Percentiles rank a stretch among this genome's conserved stretches.
These are phyloP conservation scores for Gynandropsis gynandra DNA, from an alignment of 345 rosid species.

Conservation along the genomic window DNA sequence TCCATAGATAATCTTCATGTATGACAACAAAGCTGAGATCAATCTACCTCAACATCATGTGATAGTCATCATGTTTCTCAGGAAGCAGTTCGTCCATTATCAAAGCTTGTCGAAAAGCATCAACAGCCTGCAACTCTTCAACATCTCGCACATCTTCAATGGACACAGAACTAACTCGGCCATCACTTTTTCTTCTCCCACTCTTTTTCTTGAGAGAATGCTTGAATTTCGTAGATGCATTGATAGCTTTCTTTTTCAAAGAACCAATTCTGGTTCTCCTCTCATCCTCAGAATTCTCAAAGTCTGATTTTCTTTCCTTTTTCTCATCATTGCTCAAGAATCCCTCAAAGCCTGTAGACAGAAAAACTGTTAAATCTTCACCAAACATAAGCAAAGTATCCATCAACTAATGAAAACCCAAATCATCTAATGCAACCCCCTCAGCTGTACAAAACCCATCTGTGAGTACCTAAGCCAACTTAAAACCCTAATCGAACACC, in stretches of 20 bases:
- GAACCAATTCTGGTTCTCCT: conserved; percentile 91
- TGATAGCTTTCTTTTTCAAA: conserved; percentile 84
- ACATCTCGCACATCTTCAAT: conserved; percentile 95
- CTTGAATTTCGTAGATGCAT: conserved; percentile 83
- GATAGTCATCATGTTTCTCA: conserved; percentile 70
- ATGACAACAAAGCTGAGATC: neutral
- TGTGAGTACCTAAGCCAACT: neutral
- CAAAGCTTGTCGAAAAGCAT: conserved; percentile 73
- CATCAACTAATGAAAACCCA: neutral
- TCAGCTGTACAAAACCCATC: too few species aligned
- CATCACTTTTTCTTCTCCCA: conserved; percentile 69
- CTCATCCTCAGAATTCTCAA: conserved; percentile 97
- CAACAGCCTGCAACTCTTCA: conserved; percentile 82
- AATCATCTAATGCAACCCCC: neutral
- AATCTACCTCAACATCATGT: conserved; percentile 80
- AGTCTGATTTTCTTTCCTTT: conserved; percentile 89
- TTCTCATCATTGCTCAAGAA: conserved; percentile 80
- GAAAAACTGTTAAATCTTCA: neutral
- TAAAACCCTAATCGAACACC: conserved; percentile 6
- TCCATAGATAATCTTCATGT: too few species aligned
- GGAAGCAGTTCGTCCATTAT: conserved; percentile 89
- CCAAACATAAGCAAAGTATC: conserved; percentile 2
- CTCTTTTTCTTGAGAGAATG: conserved; percentile 90
- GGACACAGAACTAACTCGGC: conserved; percentile 91
- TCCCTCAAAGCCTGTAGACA: conserved; percentile 83